Evolutionary conservation across 371 early-diverging fungal genomes (phyloP), one percentile per base, ranked within the genome.

Genomic region (Mortierella sp.): DNA sequence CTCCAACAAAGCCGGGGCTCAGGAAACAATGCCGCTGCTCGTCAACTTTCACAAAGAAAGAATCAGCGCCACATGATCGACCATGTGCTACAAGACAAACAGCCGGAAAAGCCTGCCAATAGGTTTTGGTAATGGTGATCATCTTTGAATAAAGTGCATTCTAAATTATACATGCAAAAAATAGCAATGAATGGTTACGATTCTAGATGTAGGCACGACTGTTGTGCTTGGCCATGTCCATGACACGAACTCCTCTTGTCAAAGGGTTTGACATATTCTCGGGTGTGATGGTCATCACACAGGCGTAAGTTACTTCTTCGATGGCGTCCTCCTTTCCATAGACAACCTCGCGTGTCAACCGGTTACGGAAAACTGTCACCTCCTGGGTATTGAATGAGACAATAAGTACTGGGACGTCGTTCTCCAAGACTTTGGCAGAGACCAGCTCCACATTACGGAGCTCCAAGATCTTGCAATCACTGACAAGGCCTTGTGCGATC

Each of bases 331-430:
- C 96, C 49, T 89, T 84, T 52, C 98, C 98, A 72, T 89, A 87
- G 6, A 88, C 92, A 56, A 97, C 85, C 79, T 94, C 96, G 37
- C 91, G 89, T 8, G 90, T 88, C 71, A 86, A 86, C 27, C 87
- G 86, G 81, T 97, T 90, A 55, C 96, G 89, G 89, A 96, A 97
- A n/a, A 95, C 77, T 45, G 95, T 90, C 61, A 96, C 88, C 79
- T 98, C 96, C 79, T 97, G 96, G 14, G 98, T 96, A 69, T 91
- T 88, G 89, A 94, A 98, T 2, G 94, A 90, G 40, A 98, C 60
- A 37, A 96, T 89, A 37, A 95, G 80, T 8, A 97, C 94, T 1
- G 98, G 97, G 21, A 93, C 81, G 71, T 94, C 94, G 77, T 95
- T 94, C 54, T 96, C 96, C 54, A 98, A 80, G 29, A 98, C 87